A percentile compares a stretch with the other conserved stretches of the same genome.
Conservation (phyloP, 805 yeast species). For the Spathaspora arborariae region DNA sequence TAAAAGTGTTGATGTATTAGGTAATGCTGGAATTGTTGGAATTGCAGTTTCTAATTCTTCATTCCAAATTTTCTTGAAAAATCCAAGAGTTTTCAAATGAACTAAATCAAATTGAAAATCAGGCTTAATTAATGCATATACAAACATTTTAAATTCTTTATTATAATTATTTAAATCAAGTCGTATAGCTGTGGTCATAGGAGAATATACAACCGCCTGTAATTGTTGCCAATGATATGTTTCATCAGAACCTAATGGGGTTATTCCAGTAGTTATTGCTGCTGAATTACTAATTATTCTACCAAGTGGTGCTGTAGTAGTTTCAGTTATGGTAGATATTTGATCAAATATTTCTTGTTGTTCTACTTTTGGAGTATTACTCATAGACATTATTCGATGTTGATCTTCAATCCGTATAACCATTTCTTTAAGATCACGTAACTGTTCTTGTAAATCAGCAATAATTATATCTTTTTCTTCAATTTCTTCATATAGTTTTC, state of each 20-base stretch:
- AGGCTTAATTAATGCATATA: slow-evolving; percentile 29
- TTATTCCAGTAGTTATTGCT: neutral
- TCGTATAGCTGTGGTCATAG: slow-evolving; percentile 34
- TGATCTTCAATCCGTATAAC: slow-evolving; percentile 53
- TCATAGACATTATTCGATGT: slow-evolving; percentile 11
- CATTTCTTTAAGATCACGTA: slow-evolving; percentile 59
- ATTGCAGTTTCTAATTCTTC: slow-evolving; percentile 69
- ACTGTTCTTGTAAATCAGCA: slow-evolving; percentile 61
- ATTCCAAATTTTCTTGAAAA: slow-evolving; percentile 58
- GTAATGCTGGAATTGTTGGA: slow-evolving; percentile 26
- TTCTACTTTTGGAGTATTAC: slow-evolving; percentile 9
- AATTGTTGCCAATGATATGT: slow-evolving; percentile 16
- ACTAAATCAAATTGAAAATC: slow-evolving; percentile 34
- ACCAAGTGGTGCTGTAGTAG: neutral
- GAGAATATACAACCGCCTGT: slow-evolving; percentile 26
- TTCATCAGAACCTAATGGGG: slow-evolving; percentile 1
- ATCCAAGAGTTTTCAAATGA: slow-evolving; percentile 48
- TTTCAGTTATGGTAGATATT: neutral
- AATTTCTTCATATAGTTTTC: slow-evolving; percentile 48
- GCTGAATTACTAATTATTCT: neutral
- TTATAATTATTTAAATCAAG: slow-evolving; percentile 43
- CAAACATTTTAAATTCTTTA: slow-evolving; percentile 41
- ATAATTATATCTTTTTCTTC: slow-evolving; percentile 68
- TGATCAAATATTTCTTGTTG: slow-evolving; percentile 3
- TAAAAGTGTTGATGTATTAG: slow-evolving; percentile 49